phyloP scores from a whole-genome alignment of 1,139 yeast species.

The Candida dubliniensis region DNA sequence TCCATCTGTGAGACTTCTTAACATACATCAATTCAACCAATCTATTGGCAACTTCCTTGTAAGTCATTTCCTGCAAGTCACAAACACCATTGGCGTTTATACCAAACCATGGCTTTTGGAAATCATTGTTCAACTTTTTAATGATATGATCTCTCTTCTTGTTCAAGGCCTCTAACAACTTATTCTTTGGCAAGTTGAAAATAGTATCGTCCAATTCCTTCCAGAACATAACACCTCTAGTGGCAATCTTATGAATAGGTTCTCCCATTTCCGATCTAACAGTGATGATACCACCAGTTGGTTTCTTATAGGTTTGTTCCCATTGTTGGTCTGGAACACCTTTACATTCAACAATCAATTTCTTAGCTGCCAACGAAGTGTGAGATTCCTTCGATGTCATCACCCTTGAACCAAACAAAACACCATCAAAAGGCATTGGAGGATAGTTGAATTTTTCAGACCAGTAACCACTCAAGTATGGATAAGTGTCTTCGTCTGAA shows the following conservation, averaged over 20 bases:
- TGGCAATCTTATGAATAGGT: constrained; percentile 97
- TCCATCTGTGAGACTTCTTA: constrained; percentile 80
- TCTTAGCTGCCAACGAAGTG: constrained; percentile 91
- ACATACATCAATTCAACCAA: constrained; percentile 88
- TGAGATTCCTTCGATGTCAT: constrained; percentile 97
- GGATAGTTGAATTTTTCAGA: constrained; percentile 82
- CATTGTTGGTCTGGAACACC: constrained; percentile 89
- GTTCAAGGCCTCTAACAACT: constrained; percentile 76
- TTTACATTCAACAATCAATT: constrained; percentile 83
- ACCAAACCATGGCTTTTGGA: constrained; percentile 98
- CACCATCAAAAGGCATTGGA: constrained; percentile 99
- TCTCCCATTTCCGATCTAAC: constrained; percentile 99
- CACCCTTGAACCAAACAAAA: constrained; percentile 91
- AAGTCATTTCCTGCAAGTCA: constrained; percentile 94
- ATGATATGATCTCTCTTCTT: constrained; percentile 88
- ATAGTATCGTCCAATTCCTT: constrained; percentile 93
- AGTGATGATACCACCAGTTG: constrained; percentile 95
- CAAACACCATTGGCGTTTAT: constrained; percentile 74
- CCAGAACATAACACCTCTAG: constrained; percentile 98
- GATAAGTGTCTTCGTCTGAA: constrained; percentile 93
- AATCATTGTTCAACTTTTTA: constrained; percentile 83
- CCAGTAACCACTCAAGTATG: constrained; percentile 97
- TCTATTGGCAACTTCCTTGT: constrained; percentile 85
- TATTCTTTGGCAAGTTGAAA: constrained; percentile 87
- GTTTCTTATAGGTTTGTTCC: constrained; percentile 93